Evolutionary conservation across 2,329 filamentous ascomycete species (phyloP), one percentile per base, ranked within the genome.

Genomic region (Seiridium unicorne): DNA sequence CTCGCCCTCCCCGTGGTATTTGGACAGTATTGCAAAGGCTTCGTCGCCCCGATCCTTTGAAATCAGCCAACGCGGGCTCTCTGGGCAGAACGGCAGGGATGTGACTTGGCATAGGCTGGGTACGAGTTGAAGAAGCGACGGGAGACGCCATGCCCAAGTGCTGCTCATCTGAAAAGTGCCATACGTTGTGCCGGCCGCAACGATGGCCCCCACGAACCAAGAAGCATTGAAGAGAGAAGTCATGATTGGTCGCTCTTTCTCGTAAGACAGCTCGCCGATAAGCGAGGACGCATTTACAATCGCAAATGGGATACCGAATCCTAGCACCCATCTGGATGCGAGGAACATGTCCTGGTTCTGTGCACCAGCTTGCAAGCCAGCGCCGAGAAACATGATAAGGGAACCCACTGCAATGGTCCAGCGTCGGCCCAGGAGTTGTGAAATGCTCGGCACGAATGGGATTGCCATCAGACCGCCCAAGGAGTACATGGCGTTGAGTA

Each of bases 221-320:
- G 78, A 83, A 0, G 81, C 77, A 60, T 84, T 84, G 73, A 84
- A 85, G 3, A 85, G 72, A 2, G 80, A 82, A 1, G 81, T 84
- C 64, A 84, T 67, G 38, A 80, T 76, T 0, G 81, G 70, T 58
- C 83, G 79, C 68, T 85, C 81, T 66, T 82, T 83, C 2, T 82
- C 81, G 65, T 85, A 80, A 3, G 76, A 78, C 31, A 85, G 71
- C 64, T 85, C 83, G 66, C 81, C 82, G 18, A 85, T 77, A 62
- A 85, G 72, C 1, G 80, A 73, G 10, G 68, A 66, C 10, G 51
- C 59, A 58, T 79, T 69, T 55, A 79, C 76, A 46, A 78, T 63
- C 11, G 77, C 44, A 63, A 76, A 79, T 48, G 81, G 74, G 57
- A 80, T 68, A 8, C 78, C 75, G 13, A 82, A 84, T 2, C 80